Conservation (phyloP, 805 yeast species). For the Yamadazyma philogaea region DNA sequence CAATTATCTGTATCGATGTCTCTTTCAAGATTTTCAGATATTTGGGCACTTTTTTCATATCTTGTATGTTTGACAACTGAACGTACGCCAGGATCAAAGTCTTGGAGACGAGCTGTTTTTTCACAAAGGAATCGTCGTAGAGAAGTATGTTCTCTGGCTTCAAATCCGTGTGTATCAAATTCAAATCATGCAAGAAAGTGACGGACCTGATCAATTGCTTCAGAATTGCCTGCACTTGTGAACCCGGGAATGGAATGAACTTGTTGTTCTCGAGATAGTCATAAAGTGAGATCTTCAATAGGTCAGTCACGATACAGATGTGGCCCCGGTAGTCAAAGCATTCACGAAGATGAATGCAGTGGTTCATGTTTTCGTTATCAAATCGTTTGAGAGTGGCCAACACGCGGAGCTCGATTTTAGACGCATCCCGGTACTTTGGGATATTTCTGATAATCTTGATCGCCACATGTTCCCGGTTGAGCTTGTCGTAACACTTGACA, state of each 20-base stretch:
- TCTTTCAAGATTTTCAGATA: slow-evolving; percentile 54
- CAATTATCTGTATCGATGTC: slow-evolving; percentile 86
- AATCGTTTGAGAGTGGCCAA: slow-evolving; percentile 67
- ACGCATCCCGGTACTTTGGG: slow-evolving; percentile 93
- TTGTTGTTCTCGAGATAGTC: slow-evolving; percentile 85
- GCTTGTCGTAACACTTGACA: slow-evolving; percentile 72
- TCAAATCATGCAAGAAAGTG: slow-evolving; percentile 84
- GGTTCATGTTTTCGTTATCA: slow-evolving; percentile 65
- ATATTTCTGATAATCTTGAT: slow-evolving; percentile 89
- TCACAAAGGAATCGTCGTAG: slow-evolving; percentile 47
- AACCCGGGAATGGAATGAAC: slow-evolving; percentile 88
- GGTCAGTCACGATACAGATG: slow-evolving; percentile 88
- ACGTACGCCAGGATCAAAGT: slow-evolving; percentile 34
- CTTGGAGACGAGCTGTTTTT: slow-evolving; percentile 33
- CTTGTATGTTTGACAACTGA: slow-evolving; percentile 19
- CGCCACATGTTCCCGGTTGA: slow-evolving; percentile 65
- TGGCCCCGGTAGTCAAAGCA: slow-evolving; percentile 92
- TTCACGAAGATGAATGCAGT: slow-evolving; percentile 82
- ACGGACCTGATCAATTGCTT: slow-evolving; percentile 83
- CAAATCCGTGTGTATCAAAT: slow-evolving; percentile 89
- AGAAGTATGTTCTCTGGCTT: slow-evolving; percentile 93
- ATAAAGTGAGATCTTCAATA: slow-evolving; percentile 78
- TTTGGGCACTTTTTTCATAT: slow-evolving; percentile 28
- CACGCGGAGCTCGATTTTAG: slow-evolving; percentile 86
- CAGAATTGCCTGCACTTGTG: slow-evolving; percentile 86